Evolutionary conservation across 257 asterid genomes (phyloP).

Genomic region (Coffea eugenioides): DNA sequence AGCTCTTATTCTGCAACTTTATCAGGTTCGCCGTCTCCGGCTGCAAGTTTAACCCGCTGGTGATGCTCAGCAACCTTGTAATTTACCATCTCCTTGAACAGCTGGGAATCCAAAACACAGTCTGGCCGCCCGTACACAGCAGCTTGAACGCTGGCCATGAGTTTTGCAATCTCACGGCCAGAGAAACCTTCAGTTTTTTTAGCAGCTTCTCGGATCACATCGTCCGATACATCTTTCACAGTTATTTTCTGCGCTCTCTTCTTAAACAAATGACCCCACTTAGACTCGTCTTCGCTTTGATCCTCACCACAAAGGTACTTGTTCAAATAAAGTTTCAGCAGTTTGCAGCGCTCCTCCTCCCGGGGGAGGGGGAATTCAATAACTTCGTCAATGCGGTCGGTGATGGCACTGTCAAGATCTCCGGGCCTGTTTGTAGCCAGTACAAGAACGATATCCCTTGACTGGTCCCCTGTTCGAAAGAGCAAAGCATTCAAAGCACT

Average conservation of each 20-base stretch:
- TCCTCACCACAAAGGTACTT: constrained; percentile 69
- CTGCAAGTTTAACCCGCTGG: constrained; percentile 71
- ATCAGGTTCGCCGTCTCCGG: constrained; percentile 32
- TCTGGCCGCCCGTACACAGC: constrained; percentile 84
- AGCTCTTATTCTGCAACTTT: neutral
- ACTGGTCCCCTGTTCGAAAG: constrained; percentile 96
- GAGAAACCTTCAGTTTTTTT: constrained; percentile 74
- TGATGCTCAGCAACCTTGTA: constrained; percentile 84
- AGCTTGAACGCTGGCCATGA: constrained; percentile 93
- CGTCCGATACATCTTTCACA: constrained; percentile 61
- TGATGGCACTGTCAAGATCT: constrained; percentile 87
- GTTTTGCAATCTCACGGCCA: constrained; percentile 93
- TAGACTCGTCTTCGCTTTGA: constrained; percentile 35
- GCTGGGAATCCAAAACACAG: constrained; percentile 61
- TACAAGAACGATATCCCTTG: constrained; percentile 91
- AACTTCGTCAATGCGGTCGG: constrained; percentile 95
- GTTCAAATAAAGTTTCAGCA: constrained; percentile 76
- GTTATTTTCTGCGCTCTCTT: constrained; percentile 59
- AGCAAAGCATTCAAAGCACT: constrained; percentile 91
- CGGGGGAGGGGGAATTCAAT: constrained; percentile 91
- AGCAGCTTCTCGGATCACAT: constrained; percentile 70
- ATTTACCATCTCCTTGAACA: constrained; percentile 75
- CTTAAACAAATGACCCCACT: constrained; percentile 53
- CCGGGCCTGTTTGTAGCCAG: constrained; percentile 96
- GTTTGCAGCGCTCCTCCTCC: constrained; percentile 83